Evolutionary conservation across 192 early-diverging fungal species (phyloP), one percentile per base, ranked within the genome.

Genomic region (Podila verticillata): DNA sequence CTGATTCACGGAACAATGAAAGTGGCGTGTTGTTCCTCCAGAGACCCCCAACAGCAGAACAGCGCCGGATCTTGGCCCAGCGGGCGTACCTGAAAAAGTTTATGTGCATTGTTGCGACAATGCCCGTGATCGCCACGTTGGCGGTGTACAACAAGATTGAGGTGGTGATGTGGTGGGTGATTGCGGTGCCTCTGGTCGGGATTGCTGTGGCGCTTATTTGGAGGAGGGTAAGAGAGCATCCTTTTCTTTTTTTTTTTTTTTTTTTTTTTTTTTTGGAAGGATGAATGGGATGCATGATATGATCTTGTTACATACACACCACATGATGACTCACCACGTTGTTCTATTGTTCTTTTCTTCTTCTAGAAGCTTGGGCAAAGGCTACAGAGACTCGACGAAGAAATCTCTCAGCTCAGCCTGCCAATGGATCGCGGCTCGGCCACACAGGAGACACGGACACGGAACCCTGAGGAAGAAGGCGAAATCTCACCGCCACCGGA

Each of bases 71-170:
- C 10, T 1, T 54, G 24, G 7, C 28, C 6, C 66, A 60, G 13
- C 35, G 56, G 17, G n/a, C 24, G 12, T 59, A 59, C 35, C 39
- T 68, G 9, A 58, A 60, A 20, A 68, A 68, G 15, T 68, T 58
- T 24, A 68, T 68, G 66, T 68, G 57, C 29, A 30, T 59, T 6
- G 36, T 68, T 26, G 66, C 57, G 2, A 68, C 66, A 5, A 44
- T 68, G 36, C 57, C 66, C 3, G 28, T 59, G 10, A 28, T 68
- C 8, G 66, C 66, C 17, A 68, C 66, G 9, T 28, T 68, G 44
- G 66, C 66, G 7, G 36, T 68, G 8, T 48, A 68, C 57, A 68
- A 68, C 66, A 58, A 48, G 57, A 48, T 68, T 17, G 66, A 68
- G 39, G 24, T 68, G 15, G 57, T 44, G 12, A 68, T 68, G 66